Percentiles rank a stretch among this genome's conserved stretches.
phyloP scores from a whole-genome alignment of 371 early-diverging fungal genomes.

The Mortierella sp. region DNA sequence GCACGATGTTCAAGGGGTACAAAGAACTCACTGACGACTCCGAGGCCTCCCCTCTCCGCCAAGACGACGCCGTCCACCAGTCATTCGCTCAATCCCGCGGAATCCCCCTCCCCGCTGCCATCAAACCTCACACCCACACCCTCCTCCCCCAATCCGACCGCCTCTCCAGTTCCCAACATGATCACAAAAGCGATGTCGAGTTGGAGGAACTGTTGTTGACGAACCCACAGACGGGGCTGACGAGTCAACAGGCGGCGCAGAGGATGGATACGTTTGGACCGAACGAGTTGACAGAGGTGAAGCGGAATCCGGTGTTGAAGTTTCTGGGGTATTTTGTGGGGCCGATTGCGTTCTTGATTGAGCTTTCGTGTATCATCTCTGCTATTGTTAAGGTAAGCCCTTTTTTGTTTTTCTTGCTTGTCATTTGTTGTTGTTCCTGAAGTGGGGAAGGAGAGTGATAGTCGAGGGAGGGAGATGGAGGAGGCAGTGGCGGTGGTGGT shows the following conservation, averaged over 20 bases:
- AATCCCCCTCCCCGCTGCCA: conserved; percentile 3
- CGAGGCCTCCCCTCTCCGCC: neutral
- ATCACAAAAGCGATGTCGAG: conserved; percentile 47
- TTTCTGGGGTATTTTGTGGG: conserved; percentile 84
- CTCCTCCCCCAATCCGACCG: conserved; percentile 10
- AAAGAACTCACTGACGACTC: conserved; percentile 12
- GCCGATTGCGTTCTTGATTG: conserved; percentile 81
- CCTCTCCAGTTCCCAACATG: neutral
- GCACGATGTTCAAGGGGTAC: conserved; percentile 2
- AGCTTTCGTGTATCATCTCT: conserved; percentile 70
- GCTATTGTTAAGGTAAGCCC: conserved; percentile 62
- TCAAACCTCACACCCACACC: conserved; percentile 11
- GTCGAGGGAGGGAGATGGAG: no score
- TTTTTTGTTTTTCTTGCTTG: neutral
- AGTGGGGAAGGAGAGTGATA: neutral
- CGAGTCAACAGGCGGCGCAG: conserved; percentile 60
- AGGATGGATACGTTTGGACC: conserved; percentile 62
- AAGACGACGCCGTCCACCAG: conserved; percentile 10
- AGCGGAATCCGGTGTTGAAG: conserved; percentile 76
- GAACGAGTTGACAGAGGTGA: conserved; percentile 74
- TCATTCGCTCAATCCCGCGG: conserved; percentile 3
- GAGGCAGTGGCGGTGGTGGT: neutral
- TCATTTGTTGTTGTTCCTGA: neutral
- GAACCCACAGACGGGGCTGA: conserved; percentile 62
- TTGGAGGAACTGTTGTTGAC: conserved; percentile 65